phyloP scores from a whole-genome alignment of 192 early-diverging fungal genomes.

The Haplosporangium gracile region DNA sequence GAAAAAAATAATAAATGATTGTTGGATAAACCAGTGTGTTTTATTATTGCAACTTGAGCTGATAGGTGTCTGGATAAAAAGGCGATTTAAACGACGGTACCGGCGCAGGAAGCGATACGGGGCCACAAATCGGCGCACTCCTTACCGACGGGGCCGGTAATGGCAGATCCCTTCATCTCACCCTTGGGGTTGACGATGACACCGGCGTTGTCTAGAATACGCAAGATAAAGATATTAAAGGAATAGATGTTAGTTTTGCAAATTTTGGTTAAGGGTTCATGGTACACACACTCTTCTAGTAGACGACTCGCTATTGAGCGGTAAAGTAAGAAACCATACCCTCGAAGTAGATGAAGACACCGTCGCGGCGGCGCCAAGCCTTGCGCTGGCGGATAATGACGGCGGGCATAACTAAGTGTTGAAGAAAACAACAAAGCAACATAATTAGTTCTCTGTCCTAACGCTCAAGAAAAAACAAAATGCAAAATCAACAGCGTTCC shows the following conservation, averaged over 20 bases:
- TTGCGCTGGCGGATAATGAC: slow-evolving; percentile 99
- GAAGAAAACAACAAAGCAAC: neutral
- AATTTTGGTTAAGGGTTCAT: neutral
- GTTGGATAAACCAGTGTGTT: slow-evolving; percentile 36
- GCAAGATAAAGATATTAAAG: slow-evolving; percentile 7
- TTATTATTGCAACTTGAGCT: slow-evolving; percentile 58
- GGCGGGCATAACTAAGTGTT: slow-evolving; percentile 90
- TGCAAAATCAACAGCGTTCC: neutral
- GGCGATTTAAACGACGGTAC: slow-evolving; percentile 76
- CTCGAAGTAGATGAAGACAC: slow-evolving; percentile 99
- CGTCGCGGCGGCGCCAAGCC: slow-evolving; percentile 98
- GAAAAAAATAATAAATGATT: neutral
- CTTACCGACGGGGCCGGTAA: slow-evolving; percentile 99
- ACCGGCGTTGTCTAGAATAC: slow-evolving; percentile 94
- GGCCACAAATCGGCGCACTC: slow-evolving; percentile 99
- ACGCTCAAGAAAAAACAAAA: neutral
- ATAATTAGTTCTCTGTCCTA: no score
- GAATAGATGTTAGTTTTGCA: neutral
- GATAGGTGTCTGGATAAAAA: slow-evolving; percentile 27
- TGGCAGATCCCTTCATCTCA: slow-evolving; percentile 99
- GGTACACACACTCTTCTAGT: neutral
- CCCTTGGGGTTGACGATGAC: slow-evolving; percentile 99
- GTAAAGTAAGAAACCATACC: slow-evolving; percentile 49
- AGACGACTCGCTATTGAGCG: neutral
- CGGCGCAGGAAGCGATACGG: slow-evolving; percentile 95